A percentile compares a stretch with the other conserved stretches of the same genome.
These are phyloP conservation scores for Caryocar brasiliense DNA, from an alignment of 441 rosid species.

Conservation along the genomic window DNA sequence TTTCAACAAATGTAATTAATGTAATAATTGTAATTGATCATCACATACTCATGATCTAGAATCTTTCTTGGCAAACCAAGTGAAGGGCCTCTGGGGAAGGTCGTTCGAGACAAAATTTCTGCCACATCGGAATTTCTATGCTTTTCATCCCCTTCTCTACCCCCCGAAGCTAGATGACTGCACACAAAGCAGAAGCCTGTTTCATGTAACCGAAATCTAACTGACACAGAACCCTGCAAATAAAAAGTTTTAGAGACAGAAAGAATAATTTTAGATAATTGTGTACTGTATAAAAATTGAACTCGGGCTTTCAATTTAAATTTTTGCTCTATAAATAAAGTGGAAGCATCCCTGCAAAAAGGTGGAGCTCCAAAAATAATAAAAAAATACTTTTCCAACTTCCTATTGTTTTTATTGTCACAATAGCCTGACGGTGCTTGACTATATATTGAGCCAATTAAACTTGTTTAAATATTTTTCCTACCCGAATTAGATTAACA, in stretches of 20 bases:
- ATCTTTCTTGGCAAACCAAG: conserved; percentile 54
- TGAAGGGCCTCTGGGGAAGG: conserved; percentile 55
- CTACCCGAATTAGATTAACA: too few species aligned
- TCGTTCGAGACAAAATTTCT: conserved; percentile 55
- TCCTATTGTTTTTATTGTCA: too few species aligned
- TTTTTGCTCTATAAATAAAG: too few species aligned
- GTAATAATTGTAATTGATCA: background rate
- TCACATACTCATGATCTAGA: conserved; percentile 75
- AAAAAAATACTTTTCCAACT: too few species aligned
- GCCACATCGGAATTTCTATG: conserved; percentile 57
- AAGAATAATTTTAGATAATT: background rate
- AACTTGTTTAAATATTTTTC: too few species aligned
- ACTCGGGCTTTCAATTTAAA: too few species aligned
- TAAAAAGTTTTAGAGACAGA: background rate
- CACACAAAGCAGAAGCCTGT: conserved; percentile 93
- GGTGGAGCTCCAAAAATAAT: too few species aligned
- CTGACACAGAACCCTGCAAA: conserved; percentile 76
- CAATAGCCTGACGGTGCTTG: too few species aligned
- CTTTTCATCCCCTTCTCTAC: conserved; percentile 62
- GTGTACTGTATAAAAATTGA: too few species aligned
- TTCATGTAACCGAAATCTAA: conserved; percentile 57
- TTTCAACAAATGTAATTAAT: conserved; percentile 2
- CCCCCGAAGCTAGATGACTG: conserved; percentile 88
- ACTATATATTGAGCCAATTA: too few species aligned
- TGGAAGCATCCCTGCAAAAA: too few species aligned